Evolutionary conservation across 352 stramenopile genomes (phyloP).

Genomic region (Globisporangium paroecandrum): DNA sequence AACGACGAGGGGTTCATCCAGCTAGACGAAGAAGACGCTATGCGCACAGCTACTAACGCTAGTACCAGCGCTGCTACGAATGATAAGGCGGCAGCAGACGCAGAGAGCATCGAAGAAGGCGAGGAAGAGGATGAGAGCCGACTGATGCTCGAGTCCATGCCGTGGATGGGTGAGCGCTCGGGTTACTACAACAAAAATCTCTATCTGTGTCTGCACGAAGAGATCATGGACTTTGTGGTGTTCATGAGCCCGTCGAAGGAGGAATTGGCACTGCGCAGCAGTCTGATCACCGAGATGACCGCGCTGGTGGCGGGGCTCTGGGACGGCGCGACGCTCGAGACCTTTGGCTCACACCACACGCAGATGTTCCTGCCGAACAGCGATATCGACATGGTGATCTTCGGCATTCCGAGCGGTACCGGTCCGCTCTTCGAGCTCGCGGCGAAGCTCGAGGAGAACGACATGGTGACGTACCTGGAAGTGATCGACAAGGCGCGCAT

Average conservation of each 20-base stretch:
- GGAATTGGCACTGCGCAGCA: constrained; percentile 66
- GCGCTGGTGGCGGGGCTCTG: constrained; percentile 54
- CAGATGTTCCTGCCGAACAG: constrained; percentile 91
- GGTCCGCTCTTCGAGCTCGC: constrained; percentile 52
- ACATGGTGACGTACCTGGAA: constrained; percentile 90
- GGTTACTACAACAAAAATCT: constrained; percentile 65
- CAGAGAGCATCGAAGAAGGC: constrained; percentile 23
- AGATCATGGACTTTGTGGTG: constrained; percentile 94
- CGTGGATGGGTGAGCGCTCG: constrained; percentile 64
- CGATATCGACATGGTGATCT: constrained; percentile 94
- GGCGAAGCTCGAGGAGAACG: constrained; percentile 47
- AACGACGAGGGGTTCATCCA: constrained; percentile 56
- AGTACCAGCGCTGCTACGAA: not conserved
- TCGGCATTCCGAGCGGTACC: constrained; percentile 59
- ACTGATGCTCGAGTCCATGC: constrained; percentile 45
- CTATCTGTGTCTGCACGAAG: constrained; percentile 91
- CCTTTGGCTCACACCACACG: constrained; percentile 92
- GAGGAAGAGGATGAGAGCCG: constrained; percentile 25
- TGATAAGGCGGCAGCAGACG: not conserved
- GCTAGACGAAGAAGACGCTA: constrained; percentile 21
- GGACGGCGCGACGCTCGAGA: constrained; percentile 66
- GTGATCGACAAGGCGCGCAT: constrained; percentile 94
- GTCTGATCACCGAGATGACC: constrained; percentile 76
- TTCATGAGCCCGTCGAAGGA: constrained; percentile 85
- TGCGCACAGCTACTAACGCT: not conserved